Base-by-base conservation (phyloP, 139 green algal species). In the Spirogloea muscicola region DNA sequence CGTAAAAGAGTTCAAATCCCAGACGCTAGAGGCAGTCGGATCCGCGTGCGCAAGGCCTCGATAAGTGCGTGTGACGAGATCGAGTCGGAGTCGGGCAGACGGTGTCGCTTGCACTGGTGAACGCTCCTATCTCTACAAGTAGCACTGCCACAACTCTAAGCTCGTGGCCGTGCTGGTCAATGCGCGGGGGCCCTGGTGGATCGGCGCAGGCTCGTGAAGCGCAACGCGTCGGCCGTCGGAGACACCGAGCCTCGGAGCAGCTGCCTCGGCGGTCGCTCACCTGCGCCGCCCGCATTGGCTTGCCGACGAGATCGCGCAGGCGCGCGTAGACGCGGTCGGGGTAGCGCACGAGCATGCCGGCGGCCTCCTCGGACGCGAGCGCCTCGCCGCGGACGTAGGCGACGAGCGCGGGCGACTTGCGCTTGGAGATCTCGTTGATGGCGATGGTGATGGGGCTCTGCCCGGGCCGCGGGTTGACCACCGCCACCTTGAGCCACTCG, bases 361-460 rank as follows among this genome's bases (percentile, higher is more conserved):
- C 63, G 3, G 91, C 93, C 64, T 96, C 91, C 74, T 98, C 94
- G 3, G 91, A 95, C n/a, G 97, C 67, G 9, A 97, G 76, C 5
- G 93, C 85, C n/a, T 96, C 90, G 1, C 88, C 89, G 18, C 91
- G 80, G 3, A 90, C 72, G 58, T 96, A 91, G 1, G 86, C 91
- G 10, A 98, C 91, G 13, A 92, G 68, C n/a, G 91, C 83, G 1
- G 91, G 86, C 0, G 91, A 88, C 82, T 97, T 97, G 5, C 94
- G 79, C 71, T 93, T 96, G 68, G 76, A 91, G 82, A 97, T 94
- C 67, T 99, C 94, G 69, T 99, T 99, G 33, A 89, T 89, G 4
- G 96, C 94, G 38, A 97, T 86, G 3, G 39, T 43, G 51, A 86
- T 84, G 3, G 74, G 74, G 2, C 25, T 55, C 27, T 65, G 41